These are phyloP conservation scores for Aspergillus ustus DNA, from an alignment of 2,329 filamentous ascomycete species.

Conservation along the genomic window DNA sequence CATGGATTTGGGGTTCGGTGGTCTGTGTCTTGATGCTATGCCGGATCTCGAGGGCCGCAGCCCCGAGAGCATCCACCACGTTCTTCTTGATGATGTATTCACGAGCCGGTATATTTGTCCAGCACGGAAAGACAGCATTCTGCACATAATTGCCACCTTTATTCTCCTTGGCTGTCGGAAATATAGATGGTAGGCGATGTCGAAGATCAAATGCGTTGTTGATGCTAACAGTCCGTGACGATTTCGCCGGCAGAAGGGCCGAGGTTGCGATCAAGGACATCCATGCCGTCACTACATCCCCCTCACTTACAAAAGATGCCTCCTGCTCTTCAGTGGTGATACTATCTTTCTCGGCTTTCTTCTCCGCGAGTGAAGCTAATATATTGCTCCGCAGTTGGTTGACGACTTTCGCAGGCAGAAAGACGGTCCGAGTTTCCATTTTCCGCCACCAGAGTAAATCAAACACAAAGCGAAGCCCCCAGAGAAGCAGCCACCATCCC, in stretches of 20 bases:
- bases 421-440: neutral
- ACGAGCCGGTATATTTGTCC: neutral
- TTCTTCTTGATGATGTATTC: no score
- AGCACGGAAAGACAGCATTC: neutral
- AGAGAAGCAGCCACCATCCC: neutral
- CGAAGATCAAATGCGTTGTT: neutral
- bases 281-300: conserved; percentile 9
- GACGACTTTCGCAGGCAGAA: neutral
- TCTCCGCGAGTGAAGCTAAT: no score
- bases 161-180: neutral
- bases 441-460: neutral
- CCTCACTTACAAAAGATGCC: neutral
- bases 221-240: neutral
- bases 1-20: neutral
- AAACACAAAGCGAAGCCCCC: neutral
- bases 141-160: neutral
- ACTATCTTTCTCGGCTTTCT: neutral
- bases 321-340: neutral
- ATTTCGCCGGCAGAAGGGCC: neutral
- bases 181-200: neutral
- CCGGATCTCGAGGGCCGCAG: neutral
- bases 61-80: neutral
- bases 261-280: neutral
- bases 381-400: neutral
- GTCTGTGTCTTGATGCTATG: neutral